Evolutionary conservation across 106 monocot genomes (phyloP).

Genomic region (Chionographis japonica): DNA sequence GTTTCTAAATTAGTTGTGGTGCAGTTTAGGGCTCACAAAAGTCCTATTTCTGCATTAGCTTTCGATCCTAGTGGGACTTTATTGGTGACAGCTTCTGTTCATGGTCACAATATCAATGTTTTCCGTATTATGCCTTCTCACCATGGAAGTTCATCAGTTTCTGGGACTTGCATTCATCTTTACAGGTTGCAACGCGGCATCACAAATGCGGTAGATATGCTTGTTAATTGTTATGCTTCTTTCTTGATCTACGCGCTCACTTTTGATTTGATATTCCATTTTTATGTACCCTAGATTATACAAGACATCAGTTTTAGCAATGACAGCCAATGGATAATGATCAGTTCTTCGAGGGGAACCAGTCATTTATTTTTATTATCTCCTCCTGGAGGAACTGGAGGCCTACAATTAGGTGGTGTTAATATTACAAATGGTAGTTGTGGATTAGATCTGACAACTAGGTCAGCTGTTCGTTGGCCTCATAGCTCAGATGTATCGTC

Average conservation of each 20-base stretch:
- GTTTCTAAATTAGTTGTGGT: conserved; percentile 74
- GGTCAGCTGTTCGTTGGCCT: conserved; percentile 11
- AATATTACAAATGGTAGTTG: conserved; percentile 6
- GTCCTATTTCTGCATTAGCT: conserved; percentile 90
- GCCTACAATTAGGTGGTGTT: conserved; percentile 22
- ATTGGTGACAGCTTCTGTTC: conserved; percentile 83
- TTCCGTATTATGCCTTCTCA: conserved; percentile 63
- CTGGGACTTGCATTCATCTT: conserved; percentile 65
- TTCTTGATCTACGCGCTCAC: not conserved
- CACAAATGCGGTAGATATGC: conserved; percentile 75
- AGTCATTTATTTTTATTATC: conserved; percentile 84
- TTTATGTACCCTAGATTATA: conserved; percentile 53
- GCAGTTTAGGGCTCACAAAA: conserved; percentile 85
- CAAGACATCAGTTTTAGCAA: conserved; percentile 94
- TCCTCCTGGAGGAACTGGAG: conserved; percentile 33
- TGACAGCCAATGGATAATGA: conserved; percentile 90
- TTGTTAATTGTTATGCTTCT: conserved; percentile 5
- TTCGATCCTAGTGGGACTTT: conserved; percentile 95
- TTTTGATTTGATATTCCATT: not conserved
- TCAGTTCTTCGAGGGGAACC: conserved; percentile 93
- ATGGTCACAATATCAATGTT: conserved; percentile 86
- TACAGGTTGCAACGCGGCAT: conserved; percentile 93
- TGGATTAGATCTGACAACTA: conserved; percentile 17
- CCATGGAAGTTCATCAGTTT: conserved; percentile 21
- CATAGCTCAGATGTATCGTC: conserved; percentile 9